Evolutionary conservation across 2,329 filamentous ascomycete species (phyloP).

Genomic region (Fusarium acutatum): DNA sequence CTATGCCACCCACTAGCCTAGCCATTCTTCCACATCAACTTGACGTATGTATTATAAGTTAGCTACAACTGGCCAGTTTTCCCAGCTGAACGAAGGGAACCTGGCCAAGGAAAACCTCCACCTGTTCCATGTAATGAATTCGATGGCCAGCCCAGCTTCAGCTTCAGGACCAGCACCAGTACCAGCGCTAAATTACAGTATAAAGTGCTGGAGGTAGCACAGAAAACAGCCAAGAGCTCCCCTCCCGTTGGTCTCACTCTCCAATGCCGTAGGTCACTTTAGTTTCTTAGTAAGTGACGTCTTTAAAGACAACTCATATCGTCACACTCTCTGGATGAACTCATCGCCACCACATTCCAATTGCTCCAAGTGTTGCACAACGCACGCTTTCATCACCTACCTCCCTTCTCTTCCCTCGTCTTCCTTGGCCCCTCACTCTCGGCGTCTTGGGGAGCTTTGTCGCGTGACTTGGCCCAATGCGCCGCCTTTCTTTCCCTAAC

Average conservation of each 20-base stretch:
- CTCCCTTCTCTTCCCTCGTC: not conserved
- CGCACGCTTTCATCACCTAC: constrained; percentile 4
- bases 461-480: constrained; percentile 29
- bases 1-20: not conserved
- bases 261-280: not conserved
- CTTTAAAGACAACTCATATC: constrained; percentile 12
- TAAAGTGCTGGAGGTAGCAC: not conserved
- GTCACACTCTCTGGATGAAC: not conserved
- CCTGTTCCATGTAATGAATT: not conserved
- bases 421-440: constrained; percentile 5
- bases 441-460: constrained; percentile 5
- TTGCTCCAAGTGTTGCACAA: constrained; percentile 24
- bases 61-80: not conserved
- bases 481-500: not conserved
- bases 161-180: not conserved
- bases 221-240: constrained; percentile 4
- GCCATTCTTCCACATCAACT: not conserved
- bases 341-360: constrained; percentile 33
- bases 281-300: constrained; percentile 24
- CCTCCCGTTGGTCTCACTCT: not conserved
- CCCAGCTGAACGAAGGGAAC: constrained; percentile 6
- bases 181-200: constrained; percentile 6
- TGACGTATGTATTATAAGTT: not conserved
- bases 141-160: not conserved
- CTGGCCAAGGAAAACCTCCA: not conserved